phyloP scores from a whole-genome alignment of 2,329 filamentous ascomycete species.

The Cercospora sp. region DNA sequence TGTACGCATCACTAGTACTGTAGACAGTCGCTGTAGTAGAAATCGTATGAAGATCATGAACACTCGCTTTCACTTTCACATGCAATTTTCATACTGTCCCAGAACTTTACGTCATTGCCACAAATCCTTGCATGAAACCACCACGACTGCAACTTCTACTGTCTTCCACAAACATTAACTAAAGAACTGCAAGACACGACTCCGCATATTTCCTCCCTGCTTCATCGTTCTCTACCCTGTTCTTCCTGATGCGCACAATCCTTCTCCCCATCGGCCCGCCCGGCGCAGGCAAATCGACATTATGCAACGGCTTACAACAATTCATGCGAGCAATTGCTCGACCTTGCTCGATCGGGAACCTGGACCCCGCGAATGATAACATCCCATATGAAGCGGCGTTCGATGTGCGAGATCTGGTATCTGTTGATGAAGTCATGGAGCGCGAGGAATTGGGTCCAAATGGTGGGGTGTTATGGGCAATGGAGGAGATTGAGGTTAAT shows the following conservation, averaged over 20 bases:
- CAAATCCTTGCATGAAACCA: conserved; percentile 1
- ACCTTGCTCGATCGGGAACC: conserved; percentile 91
- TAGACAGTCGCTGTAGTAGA: background rate
- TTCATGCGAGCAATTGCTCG: conserved; percentile 95
- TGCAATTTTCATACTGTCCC: background rate
- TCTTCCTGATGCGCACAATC: conserved; percentile 34
- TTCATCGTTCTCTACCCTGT: too few species aligned
- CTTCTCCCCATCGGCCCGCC: conserved; percentile 66
- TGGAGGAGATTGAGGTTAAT: conserved; percentile 93
- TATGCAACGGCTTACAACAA: conserved; percentile 98
- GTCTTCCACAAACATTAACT: background rate
- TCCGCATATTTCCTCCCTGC: too few species aligned
- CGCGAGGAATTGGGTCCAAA: conserved; percentile 90
- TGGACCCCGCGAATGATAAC: conserved; percentile 94
- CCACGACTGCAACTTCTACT: background rate
- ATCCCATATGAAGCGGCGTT: conserved; percentile 86
- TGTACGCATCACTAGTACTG: background rate
- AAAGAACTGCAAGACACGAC: too few species aligned
- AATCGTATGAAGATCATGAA: background rate
- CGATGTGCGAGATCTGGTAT: conserved; percentile 85
- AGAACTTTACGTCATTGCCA: conserved; percentile 3
- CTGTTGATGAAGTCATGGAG: conserved; percentile 91
- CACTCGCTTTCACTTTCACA: background rate
- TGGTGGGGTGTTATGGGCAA: conserved; percentile 85
- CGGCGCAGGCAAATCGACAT: conserved; percentile 93